These are phyloP conservation scores for Ophiostoma montium DNA, from an alignment of 2,329 filamentous ascomycete genomes.

Conservation along the genomic window DNA sequence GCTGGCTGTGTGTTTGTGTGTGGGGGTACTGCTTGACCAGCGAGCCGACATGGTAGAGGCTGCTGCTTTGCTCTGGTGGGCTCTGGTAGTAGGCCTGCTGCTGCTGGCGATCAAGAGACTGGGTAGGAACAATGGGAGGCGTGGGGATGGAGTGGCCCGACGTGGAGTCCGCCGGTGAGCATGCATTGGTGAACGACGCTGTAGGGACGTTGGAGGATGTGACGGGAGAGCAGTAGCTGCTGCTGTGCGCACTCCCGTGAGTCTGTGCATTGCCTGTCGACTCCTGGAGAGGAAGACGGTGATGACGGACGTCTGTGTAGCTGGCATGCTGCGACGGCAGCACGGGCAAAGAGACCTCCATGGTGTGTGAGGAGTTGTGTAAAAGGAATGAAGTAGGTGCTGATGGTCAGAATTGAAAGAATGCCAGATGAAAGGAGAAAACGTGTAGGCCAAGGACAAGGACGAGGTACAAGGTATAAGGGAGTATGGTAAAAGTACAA, in stretches of 20 bases:
- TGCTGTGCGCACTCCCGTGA: conserved; percentile 5
- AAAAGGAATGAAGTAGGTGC: conserved; percentile 17
- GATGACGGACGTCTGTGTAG: conserved; percentile 29
- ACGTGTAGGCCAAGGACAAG: too few relatives aligned
- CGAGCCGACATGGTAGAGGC: conserved; percentile 4
- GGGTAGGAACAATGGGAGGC: conserved; percentile 34
- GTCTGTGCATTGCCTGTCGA: conserved; percentile 37
- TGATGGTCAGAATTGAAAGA: conserved; percentile 10
- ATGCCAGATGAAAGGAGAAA: conserved; percentile 3
- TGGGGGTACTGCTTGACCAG: conserved; percentile 7
- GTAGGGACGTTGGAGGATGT: conserved; percentile 5
- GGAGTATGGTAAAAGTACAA: too few relatives aligned
- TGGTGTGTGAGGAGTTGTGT: conserved; percentile 15
- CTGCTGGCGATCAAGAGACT: conserved; percentile 27
- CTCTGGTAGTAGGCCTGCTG: conserved; percentile 11
- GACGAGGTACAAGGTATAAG: not conserved
- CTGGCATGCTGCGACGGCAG: conserved; percentile 35
- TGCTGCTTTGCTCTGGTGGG: conserved; percentile 7
- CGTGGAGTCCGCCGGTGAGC: conserved; percentile 23
- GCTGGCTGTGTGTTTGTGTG: conserved; percentile 4
- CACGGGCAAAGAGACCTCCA: conserved; percentile 31
- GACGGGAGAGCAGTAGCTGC: conserved; percentile 25
- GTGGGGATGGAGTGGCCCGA: conserved; percentile 20
- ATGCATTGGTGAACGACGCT: conserved; percentile 9
- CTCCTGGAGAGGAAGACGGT: conserved; percentile 35